phyloP scores from a whole-genome alignment of 2,329 filamentous ascomycete species.

The Coniosporium tulheliwenetii region DNA sequence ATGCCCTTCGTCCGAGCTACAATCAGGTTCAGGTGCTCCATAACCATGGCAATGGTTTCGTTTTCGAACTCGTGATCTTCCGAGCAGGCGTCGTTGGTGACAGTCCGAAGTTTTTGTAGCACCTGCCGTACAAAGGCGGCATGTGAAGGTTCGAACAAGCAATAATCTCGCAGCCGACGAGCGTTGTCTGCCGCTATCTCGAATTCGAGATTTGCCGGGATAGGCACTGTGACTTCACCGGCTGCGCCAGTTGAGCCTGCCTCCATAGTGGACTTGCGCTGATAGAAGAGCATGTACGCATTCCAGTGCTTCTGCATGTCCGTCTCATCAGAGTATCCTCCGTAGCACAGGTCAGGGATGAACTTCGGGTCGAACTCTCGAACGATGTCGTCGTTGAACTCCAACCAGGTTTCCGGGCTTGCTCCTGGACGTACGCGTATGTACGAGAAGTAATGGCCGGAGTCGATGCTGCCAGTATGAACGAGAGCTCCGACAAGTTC shows the following conservation, averaged over 20 bases:
- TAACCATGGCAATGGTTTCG: constrained; percentile 36
- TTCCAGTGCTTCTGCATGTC: constrained; percentile 40
- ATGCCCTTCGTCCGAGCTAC: constrained; percentile 55
- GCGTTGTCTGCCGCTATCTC: constrained; percentile 60
- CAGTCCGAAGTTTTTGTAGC: constrained; percentile 38
- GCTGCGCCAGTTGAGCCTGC: neutral
- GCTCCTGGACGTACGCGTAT: constrained; percentile 61
- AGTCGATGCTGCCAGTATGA: constrained; percentile 82
- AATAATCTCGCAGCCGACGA: constrained; percentile 57
- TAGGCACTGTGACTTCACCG: constrained; percentile 18
- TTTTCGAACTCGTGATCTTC: constrained; percentile 29
- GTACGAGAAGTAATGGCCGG: constrained; percentile 95
- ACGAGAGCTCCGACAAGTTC: constrained; percentile 92
- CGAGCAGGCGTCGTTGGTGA: constrained; percentile 34
- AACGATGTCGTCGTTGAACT: constrained; percentile 88
- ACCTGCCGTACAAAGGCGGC: constrained; percentile 49
- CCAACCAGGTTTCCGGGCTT: constrained; percentile 51
- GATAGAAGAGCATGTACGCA: constrained; percentile 97
- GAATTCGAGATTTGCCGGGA: constrained; percentile 29
- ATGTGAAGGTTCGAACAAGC: constrained; percentile 61
- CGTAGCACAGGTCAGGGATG: constrained; percentile 63
- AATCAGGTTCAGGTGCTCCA: constrained; percentile 61
- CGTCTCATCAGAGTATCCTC: constrained; percentile 40
- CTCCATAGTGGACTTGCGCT: constrained; percentile 54
- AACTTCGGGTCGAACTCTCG: constrained; percentile 55